These are phyloP conservation scores for Fusarium sp. DNA, from an alignment of 2,329 filamentous ascomycete genomes.

Conservation along the genomic window DNA sequence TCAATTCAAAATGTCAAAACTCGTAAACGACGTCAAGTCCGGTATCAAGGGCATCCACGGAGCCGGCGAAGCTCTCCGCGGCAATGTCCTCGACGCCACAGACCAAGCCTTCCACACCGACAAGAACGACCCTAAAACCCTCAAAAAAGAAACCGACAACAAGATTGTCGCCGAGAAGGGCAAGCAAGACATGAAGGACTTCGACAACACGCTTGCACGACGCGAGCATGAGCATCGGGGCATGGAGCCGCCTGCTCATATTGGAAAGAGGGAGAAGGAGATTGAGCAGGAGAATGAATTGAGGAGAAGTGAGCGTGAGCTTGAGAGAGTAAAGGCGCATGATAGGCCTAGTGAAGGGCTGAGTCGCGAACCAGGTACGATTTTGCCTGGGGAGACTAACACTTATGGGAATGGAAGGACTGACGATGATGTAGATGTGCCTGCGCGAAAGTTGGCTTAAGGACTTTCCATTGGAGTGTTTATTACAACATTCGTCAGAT, in stretches of 20 bases:
- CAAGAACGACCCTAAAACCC: constrained; percentile 20
- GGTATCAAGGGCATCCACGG: constrained; percentile 42
- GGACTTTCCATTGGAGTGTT: too few species aligned
- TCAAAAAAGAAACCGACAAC: constrained; percentile 14
- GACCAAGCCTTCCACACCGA: constrained; percentile 39
- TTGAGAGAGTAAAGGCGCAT: background rate
- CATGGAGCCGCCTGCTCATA: constrained; percentile 5
- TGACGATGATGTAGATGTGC: background rate
- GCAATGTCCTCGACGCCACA: constrained; percentile 34
- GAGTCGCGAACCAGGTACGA: constrained; percentile 18
- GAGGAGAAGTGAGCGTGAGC: background rate
- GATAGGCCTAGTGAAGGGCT: constrained; percentile 20
- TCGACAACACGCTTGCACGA: constrained; percentile 37
- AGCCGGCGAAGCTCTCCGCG: constrained; percentile 40
- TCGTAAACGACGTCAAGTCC: constrained; percentile 42
- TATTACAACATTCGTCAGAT: background rate
- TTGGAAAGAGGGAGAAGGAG: constrained; percentile 4
- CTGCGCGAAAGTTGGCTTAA: background rate
- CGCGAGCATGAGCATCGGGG: constrained; percentile 37
- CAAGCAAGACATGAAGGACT: constrained; percentile 30
- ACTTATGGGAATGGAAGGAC: constrained; percentile 20
- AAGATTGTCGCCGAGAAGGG: constrained; percentile 30
- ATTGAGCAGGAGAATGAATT: background rate
- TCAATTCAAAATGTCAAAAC: constrained; percentile 31
- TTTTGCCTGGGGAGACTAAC: constrained; percentile 6